These are phyloP conservation scores for Groenewaldozyma auringiensis DNA, from an alignment of 1,139 yeast species.

Conservation along the genomic window DNA sequence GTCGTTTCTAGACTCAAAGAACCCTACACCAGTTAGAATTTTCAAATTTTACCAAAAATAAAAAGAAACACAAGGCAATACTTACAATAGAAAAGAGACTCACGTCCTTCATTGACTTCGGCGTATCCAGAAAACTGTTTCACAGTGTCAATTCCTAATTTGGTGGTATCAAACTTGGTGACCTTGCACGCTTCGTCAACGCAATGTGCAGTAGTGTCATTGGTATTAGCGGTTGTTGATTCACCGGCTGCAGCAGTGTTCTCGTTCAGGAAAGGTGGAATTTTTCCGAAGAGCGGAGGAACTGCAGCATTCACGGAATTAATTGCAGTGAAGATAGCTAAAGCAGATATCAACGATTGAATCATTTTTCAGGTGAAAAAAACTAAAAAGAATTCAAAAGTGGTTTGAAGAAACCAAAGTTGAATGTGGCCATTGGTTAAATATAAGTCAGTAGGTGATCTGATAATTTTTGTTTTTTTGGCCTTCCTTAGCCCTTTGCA, in stretches of 20 bases:
- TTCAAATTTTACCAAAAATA: not conserved
- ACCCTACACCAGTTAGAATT: conserved; percentile 30
- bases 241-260: not conserved
- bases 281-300: not conserved
- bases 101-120: conserved; percentile 72
- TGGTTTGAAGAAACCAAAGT: too few relatives aligned
- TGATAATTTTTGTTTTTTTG: not conserved
- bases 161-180: conserved; percentile 17
- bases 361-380: not conserved
- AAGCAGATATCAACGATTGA: not conserved
- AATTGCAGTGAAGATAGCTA: not conserved
- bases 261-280: not conserved
- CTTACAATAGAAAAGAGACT: conserved; percentile 58
- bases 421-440: too few relatives aligned
- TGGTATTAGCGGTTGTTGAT: not conserved
- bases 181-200: not conserved
- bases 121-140: conserved; percentile 63
- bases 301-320: not conserved
- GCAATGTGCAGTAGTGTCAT: not conserved
- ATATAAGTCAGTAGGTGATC: not conserved
- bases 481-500: not conserved
- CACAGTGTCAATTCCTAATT: conserved; percentile 27
- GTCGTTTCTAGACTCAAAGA: conserved; percentile 61
- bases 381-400: not conserved
- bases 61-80: not conserved